phyloP scores from a whole-genome alignment of 2,329 filamentous ascomycete species.

The Aspergillus texensis region DNA sequence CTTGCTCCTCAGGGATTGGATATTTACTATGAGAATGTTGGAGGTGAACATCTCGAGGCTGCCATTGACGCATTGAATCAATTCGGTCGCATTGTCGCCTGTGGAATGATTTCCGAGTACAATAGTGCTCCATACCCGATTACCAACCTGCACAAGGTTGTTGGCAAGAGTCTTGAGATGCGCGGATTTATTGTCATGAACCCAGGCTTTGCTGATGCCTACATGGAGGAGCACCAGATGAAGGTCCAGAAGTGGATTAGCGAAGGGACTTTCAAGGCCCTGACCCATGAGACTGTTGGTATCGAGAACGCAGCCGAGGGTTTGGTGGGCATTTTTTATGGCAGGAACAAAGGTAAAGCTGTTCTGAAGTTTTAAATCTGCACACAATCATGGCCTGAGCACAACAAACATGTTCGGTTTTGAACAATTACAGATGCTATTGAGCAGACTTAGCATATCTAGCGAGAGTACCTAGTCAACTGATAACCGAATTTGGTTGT shows the following conservation, averaged over 20 bases:
- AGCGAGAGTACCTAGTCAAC: too few species aligned
- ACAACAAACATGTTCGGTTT: neutral
- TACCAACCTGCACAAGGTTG: constrained; percentile 65
- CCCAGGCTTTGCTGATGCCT: constrained; percentile 67
- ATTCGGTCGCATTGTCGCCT: constrained; percentile 67
- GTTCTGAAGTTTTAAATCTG: constrained; percentile 65
- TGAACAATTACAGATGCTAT: neutral
- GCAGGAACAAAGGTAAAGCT: constrained; percentile 85
- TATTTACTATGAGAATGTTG: constrained; percentile 82
- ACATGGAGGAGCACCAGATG: constrained; percentile 71
- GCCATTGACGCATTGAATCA: constrained; percentile 66
- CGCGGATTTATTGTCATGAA: constrained; percentile 76
- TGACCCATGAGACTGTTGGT: constrained; percentile 69
- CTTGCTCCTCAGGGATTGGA: constrained; percentile 80
- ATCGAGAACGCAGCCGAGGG: constrained; percentile 77
- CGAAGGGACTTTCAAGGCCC: constrained; percentile 73
- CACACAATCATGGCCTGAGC: neutral
- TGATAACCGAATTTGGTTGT: neutral
- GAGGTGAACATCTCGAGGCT: constrained; percentile 72
- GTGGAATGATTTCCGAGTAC: constrained; percentile 75
- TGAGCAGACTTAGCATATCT: too few species aligned
- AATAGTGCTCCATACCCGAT: constrained; percentile 70
- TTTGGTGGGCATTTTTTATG: constrained; percentile 72
- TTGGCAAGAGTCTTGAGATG: constrained; percentile 67
- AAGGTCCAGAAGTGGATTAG: constrained; percentile 74